phyloP scores from a whole-genome alignment of 306 rosid genomes.

The Delonix regia region DNA sequence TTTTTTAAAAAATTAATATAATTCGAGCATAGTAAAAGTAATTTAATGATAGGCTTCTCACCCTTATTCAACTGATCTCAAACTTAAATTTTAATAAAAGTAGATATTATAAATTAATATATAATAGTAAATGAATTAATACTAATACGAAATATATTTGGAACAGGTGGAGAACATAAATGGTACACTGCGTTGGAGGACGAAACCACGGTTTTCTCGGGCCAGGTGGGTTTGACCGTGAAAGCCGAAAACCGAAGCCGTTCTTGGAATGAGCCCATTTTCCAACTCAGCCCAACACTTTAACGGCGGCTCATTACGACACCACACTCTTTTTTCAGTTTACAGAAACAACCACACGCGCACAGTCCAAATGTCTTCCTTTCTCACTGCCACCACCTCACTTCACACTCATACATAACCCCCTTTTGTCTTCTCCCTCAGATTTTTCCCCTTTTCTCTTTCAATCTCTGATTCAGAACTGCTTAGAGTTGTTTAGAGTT shows the following conservation, averaged over 20 bases:
- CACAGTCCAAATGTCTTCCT: constrained; percentile 25
- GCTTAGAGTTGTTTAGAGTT: not conserved
- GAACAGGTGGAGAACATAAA: not conserved
- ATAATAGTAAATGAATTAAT: too few species aligned
- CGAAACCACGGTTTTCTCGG: constrained; percentile 93
- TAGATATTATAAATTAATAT: too few species aligned
- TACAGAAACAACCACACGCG: too few species aligned
- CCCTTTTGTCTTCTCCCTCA: constrained; percentile 4
- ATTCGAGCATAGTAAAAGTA: too few species aligned
- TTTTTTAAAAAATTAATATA: too few species aligned
- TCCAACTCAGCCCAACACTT: constrained; percentile 35
- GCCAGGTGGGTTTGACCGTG: constrained; percentile 76
- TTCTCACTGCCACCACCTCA: constrained; percentile 29
- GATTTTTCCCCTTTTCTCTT: not conserved
- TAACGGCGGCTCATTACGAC: constrained; percentile 5
- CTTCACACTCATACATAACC: constrained; percentile 6
- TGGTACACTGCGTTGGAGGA: constrained; percentile 50
- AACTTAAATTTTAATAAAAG: too few species aligned
- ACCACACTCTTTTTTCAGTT: not conserved
- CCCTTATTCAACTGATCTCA: too few species aligned
- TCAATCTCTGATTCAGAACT: not conserved
- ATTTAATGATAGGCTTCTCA: too few species aligned
- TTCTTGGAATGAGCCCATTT: constrained; percentile 51
- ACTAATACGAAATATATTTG: too few species aligned
- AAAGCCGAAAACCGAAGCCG: constrained; percentile 58